Evolutionary conservation across 1,284 basidiomycete genomes (phyloP).

Genomic region (Blastosporella zonata): DNA sequence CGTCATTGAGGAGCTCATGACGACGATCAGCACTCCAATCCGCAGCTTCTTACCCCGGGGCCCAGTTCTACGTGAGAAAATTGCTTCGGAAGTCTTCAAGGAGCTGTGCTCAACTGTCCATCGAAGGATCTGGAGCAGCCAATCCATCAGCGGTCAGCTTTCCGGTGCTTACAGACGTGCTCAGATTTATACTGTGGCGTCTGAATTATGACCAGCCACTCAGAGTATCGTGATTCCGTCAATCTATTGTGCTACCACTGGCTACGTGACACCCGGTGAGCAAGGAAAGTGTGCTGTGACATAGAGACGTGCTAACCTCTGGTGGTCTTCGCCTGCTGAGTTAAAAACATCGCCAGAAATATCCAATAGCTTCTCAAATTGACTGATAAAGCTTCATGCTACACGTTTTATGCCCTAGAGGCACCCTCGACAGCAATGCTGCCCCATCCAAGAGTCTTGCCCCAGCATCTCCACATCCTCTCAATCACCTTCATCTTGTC

Average conservation of each 20-base stretch:
- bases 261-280: conserved; percentile 41
- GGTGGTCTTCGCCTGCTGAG: conserved; percentile 27
- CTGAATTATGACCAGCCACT: conserved; percentile 25
- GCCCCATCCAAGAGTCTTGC: conserved; percentile 58
- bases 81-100: not conserved
- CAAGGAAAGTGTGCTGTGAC: not conserved
- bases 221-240: conserved; percentile 39
- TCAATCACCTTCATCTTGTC: conserved; percentile 80
- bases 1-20: not conserved
- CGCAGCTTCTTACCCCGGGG: conserved; percentile 41
- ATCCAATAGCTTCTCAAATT: too few species aligned
- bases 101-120: conserved; percentile 38
- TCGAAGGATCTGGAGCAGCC: conserved; percentile 42
- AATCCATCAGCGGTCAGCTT: conserved; percentile 48
- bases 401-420: conserved; percentile 10
- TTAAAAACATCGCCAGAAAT: too few species aligned
- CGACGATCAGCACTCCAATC: conserved; percentile 36
- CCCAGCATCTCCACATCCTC: conserved; percentile 93
- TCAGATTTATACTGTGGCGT: not conserved
- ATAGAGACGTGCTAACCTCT: conserved; percentile 7
- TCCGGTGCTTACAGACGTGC: conserved; percentile 43
- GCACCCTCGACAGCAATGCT: conserved; percentile 16
- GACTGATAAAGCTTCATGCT: too few species aligned
- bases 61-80: conserved; percentile 39
- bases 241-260: conserved; percentile 34